phyloP scores from a whole-genome alignment of 495 filamentous ascomycete species.

The Penicillium dipodomyicola region DNA sequence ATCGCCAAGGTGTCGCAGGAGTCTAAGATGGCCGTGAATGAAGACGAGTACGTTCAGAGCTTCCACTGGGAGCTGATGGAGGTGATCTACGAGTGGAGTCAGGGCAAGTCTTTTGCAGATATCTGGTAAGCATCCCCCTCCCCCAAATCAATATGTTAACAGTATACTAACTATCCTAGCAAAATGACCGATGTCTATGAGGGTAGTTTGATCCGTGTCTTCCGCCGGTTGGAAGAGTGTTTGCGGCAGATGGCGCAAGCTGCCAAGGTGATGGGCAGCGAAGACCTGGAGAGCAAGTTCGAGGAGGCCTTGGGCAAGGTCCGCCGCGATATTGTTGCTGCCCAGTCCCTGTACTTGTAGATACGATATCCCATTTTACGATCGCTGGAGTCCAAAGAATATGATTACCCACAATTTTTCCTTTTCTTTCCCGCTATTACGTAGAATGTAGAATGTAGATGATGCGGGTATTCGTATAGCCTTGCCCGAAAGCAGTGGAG shows the following conservation, averaged over 20 bases:
- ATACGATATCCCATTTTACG: constrained; percentile 20
- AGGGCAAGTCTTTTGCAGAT: constrained; percentile 85
- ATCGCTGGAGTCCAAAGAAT: constrained; percentile 6
- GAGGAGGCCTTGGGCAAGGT: constrained; percentile 80
- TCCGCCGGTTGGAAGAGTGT: constrained; percentile 91
- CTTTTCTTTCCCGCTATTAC: neutral
- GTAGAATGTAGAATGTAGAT: neutral
- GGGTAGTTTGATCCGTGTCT: constrained; percentile 90
- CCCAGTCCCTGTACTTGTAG: constrained; percentile 85
- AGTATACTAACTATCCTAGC: constrained; percentile 41
- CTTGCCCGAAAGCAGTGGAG: constrained; percentile 10
- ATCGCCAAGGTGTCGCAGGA: constrained; percentile 92
- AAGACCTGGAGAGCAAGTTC: constrained; percentile 88
- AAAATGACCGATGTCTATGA: constrained; percentile 99
- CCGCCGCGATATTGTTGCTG: constrained; percentile 86
- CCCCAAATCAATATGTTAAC: constrained; percentile 3
- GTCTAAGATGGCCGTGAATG: constrained; percentile 84
- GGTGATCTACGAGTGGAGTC: constrained; percentile 90
- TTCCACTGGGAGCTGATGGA: constrained; percentile 96
- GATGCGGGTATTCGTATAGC: constrained; percentile 12
- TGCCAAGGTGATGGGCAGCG: constrained; percentile 94
- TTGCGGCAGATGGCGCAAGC: constrained; percentile 98
- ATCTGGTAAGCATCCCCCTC: constrained; percentile 73
- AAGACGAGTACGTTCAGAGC: constrained; percentile 83
- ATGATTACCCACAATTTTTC: constrained; percentile 2